Percentiles rank a stretch among this genome's conserved stretches.
These are phyloP conservation scores for Exophiala xenobiotica DNA, from an alignment of 2,329 filamentous ascomycete genomes.

Conservation along the genomic window DNA sequence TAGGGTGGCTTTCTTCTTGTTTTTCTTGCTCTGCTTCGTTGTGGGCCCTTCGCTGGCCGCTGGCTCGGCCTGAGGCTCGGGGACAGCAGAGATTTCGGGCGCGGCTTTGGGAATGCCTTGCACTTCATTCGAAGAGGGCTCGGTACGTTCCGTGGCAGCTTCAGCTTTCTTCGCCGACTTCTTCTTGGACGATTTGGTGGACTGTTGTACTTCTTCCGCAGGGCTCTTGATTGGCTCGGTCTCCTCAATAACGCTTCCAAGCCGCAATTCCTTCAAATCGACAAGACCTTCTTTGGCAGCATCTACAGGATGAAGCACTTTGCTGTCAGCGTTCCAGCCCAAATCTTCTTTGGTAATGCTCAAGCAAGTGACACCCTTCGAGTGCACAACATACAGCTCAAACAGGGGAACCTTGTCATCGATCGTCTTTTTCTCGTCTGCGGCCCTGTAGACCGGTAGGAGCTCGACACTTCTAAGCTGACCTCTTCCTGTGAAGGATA, in stretches of 20 bases:
- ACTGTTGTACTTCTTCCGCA: slow-evolving; percentile 39
- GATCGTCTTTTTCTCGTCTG: slow-evolving; percentile 52
- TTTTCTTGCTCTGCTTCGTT: slow-evolving; percentile 29
- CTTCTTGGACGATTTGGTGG: slow-evolving; percentile 41
- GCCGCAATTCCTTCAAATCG: slow-evolving; percentile 67
- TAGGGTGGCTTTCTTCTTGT: slow-evolving; percentile 27
- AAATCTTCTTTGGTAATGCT: slow-evolving; percentile 84
- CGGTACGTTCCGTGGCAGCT: slow-evolving; percentile 26
- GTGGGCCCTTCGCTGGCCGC: slow-evolving; percentile 11
- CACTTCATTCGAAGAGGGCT: slow-evolving; percentile 31
- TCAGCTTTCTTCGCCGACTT: slow-evolving; percentile 43
- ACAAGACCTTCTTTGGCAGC: slow-evolving; percentile 73
- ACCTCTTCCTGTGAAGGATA: slow-evolving; percentile 84
- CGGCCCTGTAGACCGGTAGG: slow-evolving; percentile 62
- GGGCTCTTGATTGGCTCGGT: slow-evolving; percentile 41
- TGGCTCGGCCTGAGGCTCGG: slow-evolving; percentile 13
- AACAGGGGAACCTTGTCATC: slow-evolving; percentile 74
- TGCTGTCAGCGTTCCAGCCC: slow-evolving; percentile 88
- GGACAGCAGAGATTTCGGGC: slow-evolving; percentile 1
- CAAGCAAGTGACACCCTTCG: slow-evolving; percentile 89
- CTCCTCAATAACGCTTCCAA: slow-evolving; percentile 40
- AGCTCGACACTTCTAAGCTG: slow-evolving; percentile 88
- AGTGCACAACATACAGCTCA: slow-evolving; percentile 96
- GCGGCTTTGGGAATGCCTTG: slow-evolving; percentile 30
- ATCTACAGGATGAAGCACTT: slow-evolving; percentile 74